phyloP scores from a whole-genome alignment of 345 rosid genomes.

The Salix caprea region DNA sequence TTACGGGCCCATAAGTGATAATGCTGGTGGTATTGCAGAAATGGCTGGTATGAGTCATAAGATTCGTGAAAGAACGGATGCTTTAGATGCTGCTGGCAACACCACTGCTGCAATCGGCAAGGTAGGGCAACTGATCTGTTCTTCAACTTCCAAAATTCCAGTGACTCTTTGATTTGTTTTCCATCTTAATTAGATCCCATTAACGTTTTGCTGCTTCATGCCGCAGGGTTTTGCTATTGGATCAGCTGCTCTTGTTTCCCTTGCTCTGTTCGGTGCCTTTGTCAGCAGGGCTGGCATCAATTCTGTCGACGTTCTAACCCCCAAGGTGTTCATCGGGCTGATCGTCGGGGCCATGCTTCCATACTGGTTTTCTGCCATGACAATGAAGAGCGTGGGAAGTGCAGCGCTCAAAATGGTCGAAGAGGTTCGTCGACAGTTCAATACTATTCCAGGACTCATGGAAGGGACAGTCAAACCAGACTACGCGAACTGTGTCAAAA shows the following conservation, averaged over 20 bases:
- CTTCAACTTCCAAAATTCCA: neutral
- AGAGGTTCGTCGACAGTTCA: conserved; percentile 69
- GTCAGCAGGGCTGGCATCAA: conserved; percentile 61
- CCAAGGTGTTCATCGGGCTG: conserved; percentile 63
- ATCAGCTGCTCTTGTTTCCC: conserved; percentile 68
- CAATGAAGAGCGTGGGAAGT: conserved; percentile 77
- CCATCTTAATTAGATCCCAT: neutral
- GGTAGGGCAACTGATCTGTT: conserved; percentile 20
- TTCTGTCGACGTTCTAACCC: conserved; percentile 55
- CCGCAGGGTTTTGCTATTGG: conserved; percentile 70
- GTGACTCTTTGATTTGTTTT: neutral
- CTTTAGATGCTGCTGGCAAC: conserved; percentile 68
- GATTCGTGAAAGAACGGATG: conserved; percentile 59
- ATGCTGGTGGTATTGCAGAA: conserved; percentile 65
- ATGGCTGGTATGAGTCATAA: conserved; percentile 69
- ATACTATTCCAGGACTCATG: conserved; percentile 65
- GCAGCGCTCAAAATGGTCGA: conserved; percentile 74
- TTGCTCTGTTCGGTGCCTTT: conserved; percentile 66
- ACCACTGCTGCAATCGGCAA: conserved; percentile 77
- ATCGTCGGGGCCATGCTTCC: conserved; percentile 76
- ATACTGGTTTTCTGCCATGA: conserved; percentile 71
- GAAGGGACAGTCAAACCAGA: conserved; percentile 66
- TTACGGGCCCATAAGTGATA: conserved; percentile 68
- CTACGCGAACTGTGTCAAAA: conserved; percentile 64
- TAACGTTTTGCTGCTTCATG: neutral